Evolutionary conservation across 1,139 yeast genomes (phyloP), one percentile per base, ranked within the genome.

Genomic region (Sugiyamaella neomexicana): DNA sequence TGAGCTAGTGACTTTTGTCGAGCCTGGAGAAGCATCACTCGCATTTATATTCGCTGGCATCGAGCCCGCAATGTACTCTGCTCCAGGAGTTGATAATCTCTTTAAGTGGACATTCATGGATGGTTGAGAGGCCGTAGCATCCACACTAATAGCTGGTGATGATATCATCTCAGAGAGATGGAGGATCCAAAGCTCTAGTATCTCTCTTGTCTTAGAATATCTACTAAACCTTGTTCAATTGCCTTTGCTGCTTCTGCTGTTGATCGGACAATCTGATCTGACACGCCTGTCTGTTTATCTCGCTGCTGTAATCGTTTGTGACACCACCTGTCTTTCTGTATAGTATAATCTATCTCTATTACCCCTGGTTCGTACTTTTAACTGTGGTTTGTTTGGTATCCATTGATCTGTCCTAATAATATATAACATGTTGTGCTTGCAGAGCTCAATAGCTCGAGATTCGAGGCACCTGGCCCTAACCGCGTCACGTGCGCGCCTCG

Each of bases 41-140:
- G 13, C 32, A 20, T 5, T 5, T 5, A 20, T 20, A 20, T 20
- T 20, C 25, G 25, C 25, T 20, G 25, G 25, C 5, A 20, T 20
- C 25, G 25, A 20, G 25, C 25, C 25, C 5, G 25, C 25, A 3
- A 20, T 5, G 25, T 20, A 20, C 25, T 20, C 25, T 5, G 37
- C 10, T 6, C 49, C 49, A 45, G 39, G 36, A 3, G 36, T 25
- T 13, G 49, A 36, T 6, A 36, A 25, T 15, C 40, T 45, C 49
- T 36, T 45, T 23, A 32, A 9, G 3, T 40, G 44, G 2, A 2
- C 8, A 39, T 12, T 5, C n/a, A 39, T 16, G 10, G 13, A 2
- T 2, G 2, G n/a, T n/a, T 23, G 44, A 23, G 49, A 8, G 8
- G 23, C n/a, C 2, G 40, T 23, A 2, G 25, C 13, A 5, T 5